These are phyloP conservation scores for Aegilops bicornis DNA, from an alignment of 176 grass and related monocot genomes.

Conservation along the genomic window DNA sequence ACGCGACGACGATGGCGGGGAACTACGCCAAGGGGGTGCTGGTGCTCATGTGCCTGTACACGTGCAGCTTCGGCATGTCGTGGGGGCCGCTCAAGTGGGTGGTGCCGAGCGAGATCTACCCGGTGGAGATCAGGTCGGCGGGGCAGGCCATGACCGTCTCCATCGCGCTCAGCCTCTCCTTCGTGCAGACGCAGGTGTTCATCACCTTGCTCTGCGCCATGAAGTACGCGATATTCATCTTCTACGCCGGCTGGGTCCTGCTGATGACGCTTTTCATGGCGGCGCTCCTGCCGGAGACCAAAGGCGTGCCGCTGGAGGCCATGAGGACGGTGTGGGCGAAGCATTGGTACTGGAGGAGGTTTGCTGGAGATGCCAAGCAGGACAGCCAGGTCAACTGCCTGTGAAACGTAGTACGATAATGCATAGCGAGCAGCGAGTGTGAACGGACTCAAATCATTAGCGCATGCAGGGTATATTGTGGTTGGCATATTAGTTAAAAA, in stretches of 20 bases:
- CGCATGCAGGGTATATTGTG: neutral
- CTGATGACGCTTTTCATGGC: constrained; percentile 70
- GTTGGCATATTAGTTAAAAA: neutral
- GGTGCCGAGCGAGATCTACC: constrained; percentile 82
- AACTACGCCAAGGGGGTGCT: constrained; percentile 54
- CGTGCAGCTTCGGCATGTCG: constrained; percentile 65
- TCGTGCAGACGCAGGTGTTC: constrained; percentile 77
- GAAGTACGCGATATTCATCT: constrained; percentile 60
- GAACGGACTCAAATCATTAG: neutral
- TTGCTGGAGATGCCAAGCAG: constrained; percentile 14
- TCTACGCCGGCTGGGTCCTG: constrained; percentile 56
- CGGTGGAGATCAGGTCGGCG: constrained; percentile 70
- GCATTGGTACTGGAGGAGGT: constrained; percentile 73
- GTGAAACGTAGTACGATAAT: neutral
- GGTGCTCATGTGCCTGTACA: constrained; percentile 57
- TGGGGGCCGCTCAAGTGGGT: constrained; percentile 87
- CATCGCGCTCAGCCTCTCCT: constrained; percentile 53
- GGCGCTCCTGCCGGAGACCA: constrained; percentile 67
- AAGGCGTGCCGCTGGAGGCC: constrained; percentile 59
- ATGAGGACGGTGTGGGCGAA: constrained; percentile 40
- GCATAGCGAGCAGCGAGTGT: neutral
- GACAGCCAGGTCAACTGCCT: neutral
- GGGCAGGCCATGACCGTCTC: constrained; percentile 62
- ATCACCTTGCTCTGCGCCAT: constrained; percentile 59
- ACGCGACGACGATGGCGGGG: constrained; percentile 33